These are phyloP conservation scores for Phytopythium ostracodes DNA, from an alignment of 352 stramenopile genomes.

Conservation along the genomic window DNA sequence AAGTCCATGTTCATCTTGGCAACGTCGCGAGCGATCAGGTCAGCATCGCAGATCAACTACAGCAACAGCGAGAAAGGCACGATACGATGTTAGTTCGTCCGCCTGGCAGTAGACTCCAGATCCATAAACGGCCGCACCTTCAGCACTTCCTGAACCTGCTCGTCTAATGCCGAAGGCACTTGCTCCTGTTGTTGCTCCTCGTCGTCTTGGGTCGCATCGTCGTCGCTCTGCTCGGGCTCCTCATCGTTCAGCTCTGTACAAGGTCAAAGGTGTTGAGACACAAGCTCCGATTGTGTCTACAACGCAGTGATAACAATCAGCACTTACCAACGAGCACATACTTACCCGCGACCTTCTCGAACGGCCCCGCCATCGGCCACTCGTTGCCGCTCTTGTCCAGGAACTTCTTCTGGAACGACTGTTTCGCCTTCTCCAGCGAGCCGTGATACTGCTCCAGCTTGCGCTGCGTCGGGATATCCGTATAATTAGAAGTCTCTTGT, in stretches of 20 bases:
- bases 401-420: slow-evolving; percentile 62
- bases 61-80: not conserved
- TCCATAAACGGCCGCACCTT: slow-evolving; percentile 16
- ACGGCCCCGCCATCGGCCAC: slow-evolving; percentile 42
- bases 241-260: slow-evolving; percentile 19
- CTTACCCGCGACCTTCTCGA: slow-evolving; percentile 45
- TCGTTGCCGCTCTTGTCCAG: slow-evolving; percentile 58
- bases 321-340: slow-evolving; percentile 64
- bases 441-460: slow-evolving; percentile 28
- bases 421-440: slow-evolving; percentile 48
- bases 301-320: too few relatives aligned
- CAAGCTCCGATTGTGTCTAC: too few relatives aligned
- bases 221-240: slow-evolving; percentile 1
- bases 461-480: slow-evolving; percentile 9
- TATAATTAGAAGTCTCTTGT: not conserved
- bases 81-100: not conserved
- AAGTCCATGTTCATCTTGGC: slow-evolving; percentile 53
- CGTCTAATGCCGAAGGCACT: slow-evolving; percentile 24
- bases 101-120: not conserved
- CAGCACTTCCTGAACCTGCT: slow-evolving; percentile 34
- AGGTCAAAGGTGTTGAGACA: not conserved
- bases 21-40: slow-evolving; percentile 44
- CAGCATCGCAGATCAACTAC: slow-evolving; percentile 43
- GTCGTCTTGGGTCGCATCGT: slow-evolving; percentile 18
- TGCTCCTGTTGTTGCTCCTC: slow-evolving; percentile 24